A percentile compares a stretch with the other conserved stretches of the same genome.
phyloP scores from a whole-genome alignment of 129 eudicot genomes.

The Helichrysum umbraculigerum region DNA sequence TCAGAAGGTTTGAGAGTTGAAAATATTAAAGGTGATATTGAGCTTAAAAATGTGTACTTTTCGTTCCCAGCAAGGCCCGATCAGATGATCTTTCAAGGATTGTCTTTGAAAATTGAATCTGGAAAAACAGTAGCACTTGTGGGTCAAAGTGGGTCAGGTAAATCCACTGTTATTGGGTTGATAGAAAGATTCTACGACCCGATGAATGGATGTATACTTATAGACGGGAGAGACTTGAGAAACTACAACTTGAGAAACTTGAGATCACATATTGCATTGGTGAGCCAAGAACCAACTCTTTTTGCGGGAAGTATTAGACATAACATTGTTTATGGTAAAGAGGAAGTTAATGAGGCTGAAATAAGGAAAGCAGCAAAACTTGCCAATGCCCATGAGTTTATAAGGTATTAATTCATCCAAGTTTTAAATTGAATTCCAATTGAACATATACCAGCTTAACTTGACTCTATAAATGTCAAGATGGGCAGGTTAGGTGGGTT shows the following conservation, averaged over 20 bases:
- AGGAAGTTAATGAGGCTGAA: constrained; percentile 59
- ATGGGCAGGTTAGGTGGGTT: not conserved
- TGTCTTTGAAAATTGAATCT: constrained; percentile 63
- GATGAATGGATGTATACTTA: constrained; percentile 47
- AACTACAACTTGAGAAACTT: constrained; percentile 59
- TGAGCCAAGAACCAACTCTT: constrained; percentile 82
- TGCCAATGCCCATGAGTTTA: constrained; percentile 80
- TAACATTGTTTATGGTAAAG: constrained; percentile 69
- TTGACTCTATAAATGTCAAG: not conserved
- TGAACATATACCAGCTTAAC: not conserved
- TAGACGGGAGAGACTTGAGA: constrained; percentile 57
- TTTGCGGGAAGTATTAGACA: constrained; percentile 67
- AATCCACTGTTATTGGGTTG: constrained; percentile 69
- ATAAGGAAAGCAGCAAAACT: constrained; percentile 63
- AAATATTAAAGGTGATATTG: constrained; percentile 51
- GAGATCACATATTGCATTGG: constrained; percentile 67
- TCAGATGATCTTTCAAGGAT: constrained; percentile 64
- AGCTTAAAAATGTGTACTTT: constrained; percentile 51
- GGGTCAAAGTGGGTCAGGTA: constrained; percentile 87
- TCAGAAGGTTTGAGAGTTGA: constrained; percentile 36
- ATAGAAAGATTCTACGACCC: constrained; percentile 80
- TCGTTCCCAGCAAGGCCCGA: constrained; percentile 74
- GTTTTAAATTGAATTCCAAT: not conserved
- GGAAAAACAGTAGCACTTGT: constrained; percentile 77
- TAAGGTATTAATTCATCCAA: constrained; percentile 45